These are phyloP conservation scores for Epichloe sibirici DNA, from an alignment of 2,329 filamentous ascomycete species.

Conservation along the genomic window DNA sequence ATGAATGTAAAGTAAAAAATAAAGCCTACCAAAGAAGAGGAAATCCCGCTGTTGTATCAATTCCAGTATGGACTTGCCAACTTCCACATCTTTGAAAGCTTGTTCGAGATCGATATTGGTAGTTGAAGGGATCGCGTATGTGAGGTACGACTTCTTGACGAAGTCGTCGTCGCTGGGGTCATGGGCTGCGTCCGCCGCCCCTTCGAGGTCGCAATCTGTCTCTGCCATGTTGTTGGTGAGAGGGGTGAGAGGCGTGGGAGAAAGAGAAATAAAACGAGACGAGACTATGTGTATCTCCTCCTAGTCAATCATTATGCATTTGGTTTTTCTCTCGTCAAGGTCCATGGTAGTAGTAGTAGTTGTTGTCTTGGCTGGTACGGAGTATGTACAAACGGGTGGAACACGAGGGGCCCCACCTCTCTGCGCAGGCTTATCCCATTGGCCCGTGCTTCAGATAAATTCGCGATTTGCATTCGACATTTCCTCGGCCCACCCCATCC, in stretches of 20 bases:
- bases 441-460: neutral
- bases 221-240: conserved; percentile 10
- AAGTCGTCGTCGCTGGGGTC: conserved; percentile 26
- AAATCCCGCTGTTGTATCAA: conserved; percentile 49
- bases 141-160: conserved; percentile 45
- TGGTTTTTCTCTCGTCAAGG: neutral
- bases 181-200: conserved; percentile 9
- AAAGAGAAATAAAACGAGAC: neutral
- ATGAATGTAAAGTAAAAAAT: neutral
- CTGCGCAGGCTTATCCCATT: neutral
- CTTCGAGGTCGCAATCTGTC: conserved; percentile 13
- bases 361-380: too few relatives aligned
- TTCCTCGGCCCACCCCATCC: neutral
- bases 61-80: conserved; percentile 37
- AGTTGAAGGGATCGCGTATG: conserved; percentile 46
- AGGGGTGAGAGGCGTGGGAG: neutral
- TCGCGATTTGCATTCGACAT: neutral
- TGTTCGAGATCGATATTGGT: conserved; percentile 44
- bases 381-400: neutral
- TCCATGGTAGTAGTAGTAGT: neutral
- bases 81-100: conserved; percentile 30
- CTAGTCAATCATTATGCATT: conserved; percentile 1
- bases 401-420: neutral
- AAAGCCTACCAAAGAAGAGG: conserved; percentile 58
- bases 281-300: conserved; percentile 9